Evolutionary conservation across 495 filamentous ascomycete genomes (phyloP).

Genomic region (Glonium stellatum): DNA sequence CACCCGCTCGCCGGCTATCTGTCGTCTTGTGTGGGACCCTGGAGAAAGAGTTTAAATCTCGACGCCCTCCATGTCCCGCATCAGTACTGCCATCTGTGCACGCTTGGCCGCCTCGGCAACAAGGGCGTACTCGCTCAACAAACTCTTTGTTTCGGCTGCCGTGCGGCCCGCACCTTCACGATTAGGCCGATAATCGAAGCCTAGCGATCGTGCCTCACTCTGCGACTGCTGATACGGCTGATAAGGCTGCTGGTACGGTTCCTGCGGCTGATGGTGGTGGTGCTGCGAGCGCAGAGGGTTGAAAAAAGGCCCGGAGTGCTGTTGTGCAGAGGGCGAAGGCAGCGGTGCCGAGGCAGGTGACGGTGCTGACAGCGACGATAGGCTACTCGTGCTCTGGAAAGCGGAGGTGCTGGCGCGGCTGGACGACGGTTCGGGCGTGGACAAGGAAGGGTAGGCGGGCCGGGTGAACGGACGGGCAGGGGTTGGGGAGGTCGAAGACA

Average conservation of each 20-base stretch:
- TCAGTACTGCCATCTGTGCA: conserved; percentile 78
- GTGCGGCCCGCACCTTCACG: conserved; percentile 19
- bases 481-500: conserved; percentile 9
- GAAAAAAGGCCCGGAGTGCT: conserved; percentile 28
- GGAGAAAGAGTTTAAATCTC: conserved; percentile 42
- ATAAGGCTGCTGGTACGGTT: conserved; percentile 10
- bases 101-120: conserved; percentile 93
- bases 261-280: conserved; percentile 17
- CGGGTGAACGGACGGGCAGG: conserved; percentile 11
- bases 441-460: conserved; percentile 19
- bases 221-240: conserved; percentile 10
- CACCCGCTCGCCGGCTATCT: background rate
- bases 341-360: conserved; percentile 31
- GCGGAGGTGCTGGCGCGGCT: conserved; percentile 20
- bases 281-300: conserved; percentile 16
- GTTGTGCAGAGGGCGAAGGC: conserved; percentile 30
- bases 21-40: background rate
- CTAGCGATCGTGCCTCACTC: background rate
- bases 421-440: conserved; percentile 3
- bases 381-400: conserved; percentile 32
- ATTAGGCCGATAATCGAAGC: conserved; percentile 15
- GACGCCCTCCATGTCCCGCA: conserved; percentile 72
- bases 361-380: conserved; percentile 26
- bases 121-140: conserved; percentile 71
- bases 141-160: conserved; percentile 51